Base-by-base conservation (phyloP, 2,329 filamentous ascomycete species). In the Raffaelea arxii region DNA sequence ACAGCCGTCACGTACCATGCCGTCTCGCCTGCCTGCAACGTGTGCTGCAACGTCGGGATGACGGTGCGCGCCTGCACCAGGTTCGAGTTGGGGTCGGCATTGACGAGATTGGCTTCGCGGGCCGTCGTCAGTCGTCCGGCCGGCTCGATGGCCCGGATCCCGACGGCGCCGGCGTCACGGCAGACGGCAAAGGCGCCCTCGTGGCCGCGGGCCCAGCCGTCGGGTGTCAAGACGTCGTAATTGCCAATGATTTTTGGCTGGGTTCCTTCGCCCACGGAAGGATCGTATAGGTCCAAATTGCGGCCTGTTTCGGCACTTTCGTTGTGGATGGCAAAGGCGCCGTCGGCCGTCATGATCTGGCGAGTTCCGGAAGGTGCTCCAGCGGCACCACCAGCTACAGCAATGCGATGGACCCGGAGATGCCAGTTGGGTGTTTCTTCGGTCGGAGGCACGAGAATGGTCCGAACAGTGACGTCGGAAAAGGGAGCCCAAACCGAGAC, bases 11-110 rank as follows among this genome's bases (percentile, higher is more conserved):
- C 71, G 58, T 86, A 84, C 81, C 81, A 86, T 32, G 67, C 70
- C 24, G 68, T 72, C 54, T 77, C 67, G 0, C 76, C 81, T 39
- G 70, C 67, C 45, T 66, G 65, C 30, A 89, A 60, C 23, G 77
- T 79, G 51, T 75, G 71, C 58, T 80, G 76, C 56, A 90, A 62
- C 25, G 81, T 81, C 22, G 86, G 86, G 54, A 90, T 75, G 37
- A 84, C 72, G 4, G 82, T 87, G 49, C 85, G 68, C 49, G 80
- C 78, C 64, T 87, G 80, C 3, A 88, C 70, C 27, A 90, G 65
- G 62, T 90, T 90, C 41, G 81, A 84, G 65, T 90, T 89, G 6
- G 85, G 84, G 59, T 90, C 86, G 11, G 84, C 82, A 48, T 87
- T 80, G 41, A 89, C 77, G 23, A 87, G 69, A 58, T 75, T 80